phyloP scores from a whole-genome alignment of 805 yeast genomes.

The Spencermartinsiella europaea region DNA sequence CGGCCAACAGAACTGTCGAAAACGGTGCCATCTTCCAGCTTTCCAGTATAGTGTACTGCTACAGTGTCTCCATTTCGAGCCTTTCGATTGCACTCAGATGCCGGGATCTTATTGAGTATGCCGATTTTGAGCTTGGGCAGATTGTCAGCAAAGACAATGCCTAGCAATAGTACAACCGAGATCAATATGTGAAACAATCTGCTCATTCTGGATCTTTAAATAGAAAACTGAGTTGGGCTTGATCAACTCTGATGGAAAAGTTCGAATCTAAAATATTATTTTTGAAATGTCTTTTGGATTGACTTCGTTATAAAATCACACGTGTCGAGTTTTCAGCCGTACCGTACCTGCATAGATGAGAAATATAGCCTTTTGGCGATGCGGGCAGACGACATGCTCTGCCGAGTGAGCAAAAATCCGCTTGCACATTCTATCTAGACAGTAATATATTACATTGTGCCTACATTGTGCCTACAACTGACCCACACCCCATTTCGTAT shows the following conservation, averaged over 20 bases:
- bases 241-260: too few species aligned
- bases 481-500: slow-evolving; percentile 12
- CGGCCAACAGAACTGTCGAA: slow-evolving; percentile 72
- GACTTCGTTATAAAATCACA: too few species aligned
- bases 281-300: too few species aligned
- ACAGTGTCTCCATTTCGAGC: slow-evolving; percentile 64
- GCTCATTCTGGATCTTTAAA: neutral
- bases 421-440: neutral
- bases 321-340: neutral
- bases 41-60: slow-evolving; percentile 76
- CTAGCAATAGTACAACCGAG: slow-evolving; percentile 1
- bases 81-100: slow-evolving; percentile 45
- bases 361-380: too few species aligned
- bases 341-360: neutral
- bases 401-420: too few species aligned
- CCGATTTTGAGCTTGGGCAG: slow-evolving; percentile 33
- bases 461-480: neutral
- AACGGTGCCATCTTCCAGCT: slow-evolving; percentile 56
- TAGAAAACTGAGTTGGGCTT: neutral
- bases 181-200: neutral
- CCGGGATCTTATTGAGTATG: slow-evolving; percentile 44
- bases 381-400: too few species aligned
- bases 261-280: too few species aligned
- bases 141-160: slow-evolving; percentile 17
- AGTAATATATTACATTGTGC: too few species aligned